Base-by-base conservation (phyloP, 1,284 basidiomycete genomes). In the Ustilago trichophora region DNA sequence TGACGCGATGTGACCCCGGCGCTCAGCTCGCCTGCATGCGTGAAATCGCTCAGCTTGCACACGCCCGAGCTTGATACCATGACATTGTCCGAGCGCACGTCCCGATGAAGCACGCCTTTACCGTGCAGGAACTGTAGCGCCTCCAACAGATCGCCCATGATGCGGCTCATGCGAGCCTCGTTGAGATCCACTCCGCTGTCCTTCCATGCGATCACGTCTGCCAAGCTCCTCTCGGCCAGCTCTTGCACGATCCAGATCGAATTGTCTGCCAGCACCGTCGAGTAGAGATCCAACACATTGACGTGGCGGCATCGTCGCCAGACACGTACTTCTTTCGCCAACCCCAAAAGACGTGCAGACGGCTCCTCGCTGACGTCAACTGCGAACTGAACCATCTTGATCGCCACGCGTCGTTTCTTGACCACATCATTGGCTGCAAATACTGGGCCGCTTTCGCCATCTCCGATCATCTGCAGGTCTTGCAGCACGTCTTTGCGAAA, bases 211-310 rank as follows among this genome's bases (percentile, higher is more conserved):
- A 76, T 71, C 35, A 77, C 43, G 31, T 77, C 75, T 6, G 71
- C 73, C 31, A 77, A 43, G 25, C 72, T 72, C 13, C 67, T 43
- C 31, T 73, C 62, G 31, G 66, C 66, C 6, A 75, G 59, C 58
- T 77, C 75, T 18, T 77, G 75, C 4, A 69, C 67, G 22, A 77
- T 49, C 75, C 75, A 77, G 45, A 77, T 54, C 43, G 49, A 41
- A 3, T 67, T 48, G 21, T 67, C 38, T 13, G 53, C 32, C 18
- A 66, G 22, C 9, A 73, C 66, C 8, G 57, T 54, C 41, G 67
- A 67, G 32, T 73, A 59, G 18, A 77, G 57, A 27, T 49, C 47
- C n/a, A 75, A 31, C 13, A 76, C 36, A 27, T 76, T 66, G 33
- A 58, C 62, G 22, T 76, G 72, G 6, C 46, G 51, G 42, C 71